Base-by-base conservation (phyloP, 192 early-diverging fungal species). In the Funneliformis geosporum region DNA sequence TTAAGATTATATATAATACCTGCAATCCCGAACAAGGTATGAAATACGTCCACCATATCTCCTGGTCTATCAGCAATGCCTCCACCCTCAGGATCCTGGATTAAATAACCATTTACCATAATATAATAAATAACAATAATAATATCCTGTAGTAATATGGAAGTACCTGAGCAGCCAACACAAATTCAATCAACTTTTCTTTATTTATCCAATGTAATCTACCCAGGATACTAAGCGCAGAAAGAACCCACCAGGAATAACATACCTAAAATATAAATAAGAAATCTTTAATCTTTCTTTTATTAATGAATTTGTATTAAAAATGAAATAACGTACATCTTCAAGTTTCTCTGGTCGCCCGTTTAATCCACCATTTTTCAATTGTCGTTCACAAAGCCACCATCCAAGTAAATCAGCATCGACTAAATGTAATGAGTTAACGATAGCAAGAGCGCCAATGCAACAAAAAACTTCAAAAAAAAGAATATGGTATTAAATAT, bases 211-310 rank as follows among this genome's bases (percentile, higher is more conserved):
- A 99, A 77, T 96, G 91, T 0, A 90, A 55, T 2, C 93, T 84
- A 23, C 88, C 92, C 66, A 99, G 79, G 27, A 97, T 95, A 28
- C 91, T 85, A 3, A 99, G 86, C 42, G 95, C 90, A 12, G 96
- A 96, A 59, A 98, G 81, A 0, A 97, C 96, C 97, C 97, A 99
- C 97, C 97, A 99, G 43, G 97, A 98, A 82, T 99, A 99, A 81
- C 97, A 99, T 4, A 94, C 90, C 91, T 93, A 80, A 43, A 9
- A 23, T n/a, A 72, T 11, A n/a, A 0, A 75, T 60, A 60, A 9
- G 2, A 60, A 7, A 40, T 60, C 8, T 38, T 38, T 39, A 8
- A 27, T 14, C 42, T n/a, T n/a, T n/a, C 16, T 65, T 42, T 8
- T 16, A 16, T 28, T 33, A 46, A 60, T n/a, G 23, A 39, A 12